These are phyloP conservation scores for Wilcoxina mikolae DNA, from an alignment of 495 filamentous ascomycete genomes.

Conservation along the genomic window DNA sequence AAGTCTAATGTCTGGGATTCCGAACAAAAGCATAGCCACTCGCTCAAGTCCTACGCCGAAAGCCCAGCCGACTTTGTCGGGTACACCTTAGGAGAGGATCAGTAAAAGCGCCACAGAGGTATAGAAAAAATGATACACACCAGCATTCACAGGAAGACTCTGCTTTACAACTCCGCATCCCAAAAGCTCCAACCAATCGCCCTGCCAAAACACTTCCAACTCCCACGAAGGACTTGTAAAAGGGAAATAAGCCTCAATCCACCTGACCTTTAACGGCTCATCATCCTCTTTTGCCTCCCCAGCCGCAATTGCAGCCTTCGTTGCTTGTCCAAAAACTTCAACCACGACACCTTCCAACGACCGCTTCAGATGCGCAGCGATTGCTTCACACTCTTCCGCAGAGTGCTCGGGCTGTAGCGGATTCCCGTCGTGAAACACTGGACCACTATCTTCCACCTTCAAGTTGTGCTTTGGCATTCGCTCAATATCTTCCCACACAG, in stretches of 20 bases:
- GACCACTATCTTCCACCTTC: conserved; percentile 66
- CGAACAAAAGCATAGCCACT: conserved; percentile 91
- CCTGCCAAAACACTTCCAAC: conserved; percentile 86
- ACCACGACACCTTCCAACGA: conserved; percentile 77
- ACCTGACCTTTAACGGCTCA: conserved; percentile 63
- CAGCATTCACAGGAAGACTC: conserved; percentile 58
- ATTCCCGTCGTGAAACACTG: conserved; percentile 63
- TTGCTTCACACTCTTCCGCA: conserved; percentile 61
- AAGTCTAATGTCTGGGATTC: conserved; percentile 89
- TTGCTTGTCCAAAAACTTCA: conserved; percentile 70
- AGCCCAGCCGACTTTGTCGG: conserved; percentile 75
- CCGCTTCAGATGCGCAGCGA: conserved; percentile 77
- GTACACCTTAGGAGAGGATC: conserved; percentile 33
- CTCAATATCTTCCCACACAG: conserved; percentile 50
- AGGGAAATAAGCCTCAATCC: conserved; percentile 94
- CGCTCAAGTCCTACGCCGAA: conserved; percentile 88
- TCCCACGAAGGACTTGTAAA: conserved; percentile 94
- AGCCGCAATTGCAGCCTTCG: conserved; percentile 44
- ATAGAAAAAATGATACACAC: neutral
- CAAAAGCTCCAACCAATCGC: conserved; percentile 85
- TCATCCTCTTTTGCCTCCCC: conserved; percentile 33
- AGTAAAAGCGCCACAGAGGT: neutral
- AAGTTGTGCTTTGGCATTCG: conserved; percentile 53
- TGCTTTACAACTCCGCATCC: conserved; percentile 88
- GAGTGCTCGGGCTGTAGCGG: conserved; percentile 67